Percentiles rank a stretch among this genome's conserved stretches.
phyloP scores from a whole-genome alignment of 2,329 filamentous ascomycete genomes.

The Lachnellula hyalina region DNA sequence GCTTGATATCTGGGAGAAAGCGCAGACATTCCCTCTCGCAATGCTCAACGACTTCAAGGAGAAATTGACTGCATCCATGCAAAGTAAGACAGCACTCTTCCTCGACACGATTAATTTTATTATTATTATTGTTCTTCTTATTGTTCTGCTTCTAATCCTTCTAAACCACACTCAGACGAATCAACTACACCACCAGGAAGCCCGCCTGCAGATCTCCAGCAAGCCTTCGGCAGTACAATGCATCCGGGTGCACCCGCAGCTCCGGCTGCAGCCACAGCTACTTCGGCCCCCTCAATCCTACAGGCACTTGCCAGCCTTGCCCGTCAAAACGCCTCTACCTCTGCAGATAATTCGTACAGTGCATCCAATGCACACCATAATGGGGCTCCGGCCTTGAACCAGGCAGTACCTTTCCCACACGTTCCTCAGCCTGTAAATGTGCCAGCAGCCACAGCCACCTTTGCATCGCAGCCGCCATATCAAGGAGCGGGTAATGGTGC shows the following conservation, averaged over 20 bases:
- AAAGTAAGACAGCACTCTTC: conserved; percentile 52
- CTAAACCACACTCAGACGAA: conserved; percentile 42
- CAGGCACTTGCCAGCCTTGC: conserved; percentile 77
- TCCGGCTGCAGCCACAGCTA: conserved; percentile 36
- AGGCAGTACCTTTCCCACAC: conserved; percentile 31
- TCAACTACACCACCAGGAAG: conserved; percentile 69
- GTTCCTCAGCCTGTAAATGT: conserved; percentile 56
- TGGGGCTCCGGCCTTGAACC: conserved; percentile 28
- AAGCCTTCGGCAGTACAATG: conserved; percentile 29
- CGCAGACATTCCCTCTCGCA: conserved; percentile 76
- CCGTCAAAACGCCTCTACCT: conserved; percentile 59
- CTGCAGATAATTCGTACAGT: conserved; percentile 35
- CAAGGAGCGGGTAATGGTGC: conserved; percentile 34
- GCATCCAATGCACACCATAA: conserved; percentile 43
- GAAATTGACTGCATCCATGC: conserved; percentile 58
- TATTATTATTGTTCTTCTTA: conserved; percentile 29
- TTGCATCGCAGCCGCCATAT: conserved; percentile 23
- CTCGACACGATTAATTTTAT: conserved; percentile 26
- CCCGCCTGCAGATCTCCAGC: conserved; percentile 35
- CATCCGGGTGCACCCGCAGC: conserved; percentile 25
- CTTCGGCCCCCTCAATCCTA: conserved; percentile 59
- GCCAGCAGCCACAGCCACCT: conserved; percentile 28
- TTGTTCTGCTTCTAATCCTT: neutral
- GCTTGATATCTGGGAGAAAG: conserved; percentile 96
- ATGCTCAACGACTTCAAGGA: conserved; percentile 81